Evolutionary conservation across 331 rosid species (phyloP), one percentile per base, ranked within the genome.

Genomic region (Spiraea crenata): DNA sequence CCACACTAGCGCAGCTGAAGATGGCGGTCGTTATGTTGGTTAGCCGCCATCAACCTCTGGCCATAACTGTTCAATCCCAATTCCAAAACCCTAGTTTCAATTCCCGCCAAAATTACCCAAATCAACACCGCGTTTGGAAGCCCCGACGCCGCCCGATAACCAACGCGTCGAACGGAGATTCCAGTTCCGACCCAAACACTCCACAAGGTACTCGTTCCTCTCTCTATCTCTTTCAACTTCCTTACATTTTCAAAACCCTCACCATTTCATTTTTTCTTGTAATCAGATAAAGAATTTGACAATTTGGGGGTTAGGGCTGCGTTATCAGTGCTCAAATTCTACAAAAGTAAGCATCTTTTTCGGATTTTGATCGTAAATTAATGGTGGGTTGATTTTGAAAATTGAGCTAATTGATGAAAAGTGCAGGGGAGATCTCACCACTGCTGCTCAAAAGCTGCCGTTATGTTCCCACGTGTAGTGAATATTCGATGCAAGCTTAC

Each of bases 401-500:
- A 44, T 62, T 5, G 6, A 39, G 65, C 31, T 9, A 62, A n/a
- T 39, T 60, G 9, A 37, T 4, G 41, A 39, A n/a, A 68, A 54
- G 17, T 57, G 63, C 81, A 90, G 97, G 98, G 75, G 98, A 93
- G 73, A 93, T 93, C 77, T 93, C 98, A 14, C 98, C 98, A 13
- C 48, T 89, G 51, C 73, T 93, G 84, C 96, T 92, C 2, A 85
- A 79, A 4, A 93, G 98, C 63, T 90, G 98, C 77, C 93, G 96
- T 3, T 93, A 79, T 51, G 52, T 90, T 51, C 98, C 98, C 40
- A 84, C 89, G 2, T 93, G 98, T 70, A 93, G 98, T 59, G 97
- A 90, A 88, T 93, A 93, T 80, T 88, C 96, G 51, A 93, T 93
- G 96, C 82, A 87, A 82, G 98, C 98, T 72, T 93, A 90, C 87